These are phyloP conservation scores for Exsudoporus frostii DNA, from an alignment of 768 basidiomycete genomes.

Conservation along the genomic window DNA sequence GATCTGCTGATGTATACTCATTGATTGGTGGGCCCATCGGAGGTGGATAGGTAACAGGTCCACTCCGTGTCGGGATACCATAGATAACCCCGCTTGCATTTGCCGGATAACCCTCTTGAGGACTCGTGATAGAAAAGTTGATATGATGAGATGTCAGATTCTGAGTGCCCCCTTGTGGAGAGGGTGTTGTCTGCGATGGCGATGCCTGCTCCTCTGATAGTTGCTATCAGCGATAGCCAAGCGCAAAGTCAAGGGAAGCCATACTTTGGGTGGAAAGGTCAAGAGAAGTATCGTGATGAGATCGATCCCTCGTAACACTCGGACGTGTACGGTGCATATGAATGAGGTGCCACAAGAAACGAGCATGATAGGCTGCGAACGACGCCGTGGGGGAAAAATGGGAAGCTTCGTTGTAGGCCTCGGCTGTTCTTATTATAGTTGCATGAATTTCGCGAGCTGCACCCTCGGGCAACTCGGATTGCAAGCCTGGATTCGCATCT, in stretches of 20 bases:
- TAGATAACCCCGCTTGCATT: slow-evolving; percentile 16
- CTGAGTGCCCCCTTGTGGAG: slow-evolving; percentile 17
- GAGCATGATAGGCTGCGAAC: slow-evolving; percentile 72
- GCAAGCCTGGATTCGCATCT: slow-evolving; percentile 53
- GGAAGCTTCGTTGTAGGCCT: slow-evolving; percentile 75
- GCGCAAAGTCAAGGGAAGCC: not conserved
- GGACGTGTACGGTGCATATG: slow-evolving; percentile 55
- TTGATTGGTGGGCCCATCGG: slow-evolving; percentile 35
- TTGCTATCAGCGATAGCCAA: slow-evolving; percentile 8
- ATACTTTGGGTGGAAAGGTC: slow-evolving; percentile 59
- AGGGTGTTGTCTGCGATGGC: slow-evolving; percentile 24
- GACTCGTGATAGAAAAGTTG: slow-evolving; percentile 16
- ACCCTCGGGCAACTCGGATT: slow-evolving; percentile 56
- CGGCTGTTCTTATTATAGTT: slow-evolving; percentile 66
- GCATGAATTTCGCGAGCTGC: slow-evolving; percentile 63
- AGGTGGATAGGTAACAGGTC: slow-evolving; percentile 16
- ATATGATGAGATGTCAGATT: slow-evolving; percentile 9
- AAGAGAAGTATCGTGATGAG: slow-evolving; percentile 43
- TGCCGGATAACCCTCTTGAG: slow-evolving; percentile 18
- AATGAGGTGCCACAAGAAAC: slow-evolving; percentile 72
- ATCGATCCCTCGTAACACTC: slow-evolving; percentile 35
- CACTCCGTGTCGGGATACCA: slow-evolving; percentile 10
- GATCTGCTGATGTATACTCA: slow-evolving; percentile 46
- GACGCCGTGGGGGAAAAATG: slow-evolving; percentile 56
- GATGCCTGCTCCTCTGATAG: slow-evolving; percentile 20